These are phyloP conservation scores for Cryptococcus wingfieldii DNA, from an alignment of 1,284 basidiomycete genomes.

Conservation along the genomic window DNA sequence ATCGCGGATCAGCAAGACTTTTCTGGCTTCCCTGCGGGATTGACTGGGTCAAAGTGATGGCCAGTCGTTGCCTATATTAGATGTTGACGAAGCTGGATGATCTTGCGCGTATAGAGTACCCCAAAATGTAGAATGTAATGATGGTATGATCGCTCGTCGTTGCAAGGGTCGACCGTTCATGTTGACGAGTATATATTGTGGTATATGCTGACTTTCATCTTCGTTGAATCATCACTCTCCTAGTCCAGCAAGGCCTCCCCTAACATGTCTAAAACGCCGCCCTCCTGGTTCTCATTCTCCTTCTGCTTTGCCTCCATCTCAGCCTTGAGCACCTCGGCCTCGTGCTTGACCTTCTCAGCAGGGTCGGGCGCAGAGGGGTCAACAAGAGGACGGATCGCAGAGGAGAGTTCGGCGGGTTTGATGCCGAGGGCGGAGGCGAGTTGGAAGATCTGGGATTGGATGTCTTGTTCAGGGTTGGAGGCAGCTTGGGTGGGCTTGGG, in stretches of 20 bases:
- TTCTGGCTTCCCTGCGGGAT: conserved; percentile 73
- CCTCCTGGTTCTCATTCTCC: conserved; percentile 15
- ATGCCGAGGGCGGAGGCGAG: conserved; percentile 46
- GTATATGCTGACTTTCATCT: not conserved
- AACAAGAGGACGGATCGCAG: conserved; percentile 44
- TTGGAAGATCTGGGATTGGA: conserved; percentile 42
- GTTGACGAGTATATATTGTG: not conserved
- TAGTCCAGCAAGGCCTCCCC: conserved; percentile 47
- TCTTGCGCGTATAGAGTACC: not conserved
- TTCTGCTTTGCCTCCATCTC: conserved; percentile 25
- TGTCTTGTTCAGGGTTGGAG: conserved; percentile 16
- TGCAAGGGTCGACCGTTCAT: too few relatives aligned
- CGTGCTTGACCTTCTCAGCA: conserved; percentile 26
- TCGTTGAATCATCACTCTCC: not conserved
- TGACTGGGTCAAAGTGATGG: conserved; percentile 54
- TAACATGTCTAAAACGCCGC: conserved; percentile 37
- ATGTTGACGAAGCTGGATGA: not conserved
- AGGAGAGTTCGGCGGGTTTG: conserved; percentile 43
- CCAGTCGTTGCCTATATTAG: not conserved
- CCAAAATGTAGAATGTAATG: not conserved
- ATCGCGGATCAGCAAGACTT: conserved; percentile 95
- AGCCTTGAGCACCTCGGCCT: conserved; percentile 32
- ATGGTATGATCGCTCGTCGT: not conserved
- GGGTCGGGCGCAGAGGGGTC: conserved; percentile 47
- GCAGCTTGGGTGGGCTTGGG: conserved; percentile 10